phyloP scores from a whole-genome alignment of 2,329 filamentous ascomycete genomes.

The Bisporella sp. region DNA sequence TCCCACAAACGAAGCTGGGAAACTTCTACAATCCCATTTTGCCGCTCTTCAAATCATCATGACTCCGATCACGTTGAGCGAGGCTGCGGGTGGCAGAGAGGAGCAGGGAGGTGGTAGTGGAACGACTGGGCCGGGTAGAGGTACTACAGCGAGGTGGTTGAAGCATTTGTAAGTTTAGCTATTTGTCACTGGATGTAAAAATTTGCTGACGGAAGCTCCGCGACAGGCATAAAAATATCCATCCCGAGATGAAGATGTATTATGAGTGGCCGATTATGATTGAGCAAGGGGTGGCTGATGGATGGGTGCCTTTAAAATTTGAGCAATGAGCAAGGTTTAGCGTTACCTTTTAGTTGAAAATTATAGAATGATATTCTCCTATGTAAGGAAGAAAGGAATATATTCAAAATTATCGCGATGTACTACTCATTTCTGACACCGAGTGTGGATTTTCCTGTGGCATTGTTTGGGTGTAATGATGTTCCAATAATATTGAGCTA shows the following conservation, averaged over 20 bases:
- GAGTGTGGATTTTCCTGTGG: no score
- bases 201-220: background rate
- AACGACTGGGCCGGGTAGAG: background rate
- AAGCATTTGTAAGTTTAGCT: background rate
- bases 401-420: no score
- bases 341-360: no score
- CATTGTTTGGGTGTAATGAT: no score
- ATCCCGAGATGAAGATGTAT: conserved; percentile 12
- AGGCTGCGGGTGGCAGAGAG: background rate
- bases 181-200: background rate
- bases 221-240: conserved; percentile 11
- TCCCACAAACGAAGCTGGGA: conserved; percentile 13
- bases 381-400: no score
- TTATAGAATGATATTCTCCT: no score
- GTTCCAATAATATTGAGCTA: no score
- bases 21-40: conserved; percentile 21
- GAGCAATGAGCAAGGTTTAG: background rate
- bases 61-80: conserved; percentile 16
- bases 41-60: conserved; percentile 20
- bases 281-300: conserved; percentile 8
- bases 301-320: conserved; percentile 1
- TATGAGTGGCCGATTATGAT: conserved; percentile 21
- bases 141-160: conserved; percentile 12
- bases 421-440: no score
- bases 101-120: conserved; percentile 5